Conservation (phyloP, 2,329 filamentous ascomycete species). For the Capronia epimyces region DNA sequence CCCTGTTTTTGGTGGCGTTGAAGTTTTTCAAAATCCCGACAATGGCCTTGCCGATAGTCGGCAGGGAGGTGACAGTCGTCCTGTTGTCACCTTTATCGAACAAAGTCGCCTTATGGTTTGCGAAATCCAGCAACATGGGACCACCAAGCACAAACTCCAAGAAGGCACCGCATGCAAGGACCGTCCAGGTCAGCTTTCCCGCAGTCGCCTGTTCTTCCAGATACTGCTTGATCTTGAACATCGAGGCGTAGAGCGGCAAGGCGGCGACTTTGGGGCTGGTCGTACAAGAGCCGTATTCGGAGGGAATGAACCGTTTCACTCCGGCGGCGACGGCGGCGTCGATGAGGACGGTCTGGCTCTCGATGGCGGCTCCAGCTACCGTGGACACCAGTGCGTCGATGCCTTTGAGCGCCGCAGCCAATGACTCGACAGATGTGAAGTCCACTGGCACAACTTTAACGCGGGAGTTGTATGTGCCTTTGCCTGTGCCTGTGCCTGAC, state of each 20-base stretch:
- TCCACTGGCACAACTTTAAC: slow-evolving; percentile 26
- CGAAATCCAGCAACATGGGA: slow-evolving; percentile 43
- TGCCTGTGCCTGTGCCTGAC: no score
- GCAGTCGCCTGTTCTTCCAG: slow-evolving; percentile 23
- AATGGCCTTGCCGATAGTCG: slow-evolving; percentile 45
- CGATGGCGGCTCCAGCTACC: slow-evolving; percentile 32
- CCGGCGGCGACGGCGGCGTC: slow-evolving; percentile 30
- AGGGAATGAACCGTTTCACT: slow-evolving; percentile 31
- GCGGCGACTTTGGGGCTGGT: slow-evolving; percentile 21
- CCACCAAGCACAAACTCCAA: slow-evolving; percentile 34
- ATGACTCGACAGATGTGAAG: slow-evolving; percentile 28
- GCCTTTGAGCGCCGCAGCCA: slow-evolving; percentile 26
- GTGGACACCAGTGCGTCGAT: slow-evolving; percentile 30
- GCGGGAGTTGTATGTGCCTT: background rate
- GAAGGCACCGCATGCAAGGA: slow-evolving; percentile 32
- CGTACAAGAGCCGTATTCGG: slow-evolving; percentile 33
- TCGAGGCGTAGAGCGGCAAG: slow-evolving; percentile 29
- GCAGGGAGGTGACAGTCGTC: slow-evolving; percentile 48
- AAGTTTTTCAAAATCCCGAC: slow-evolving; percentile 45
- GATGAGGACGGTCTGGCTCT: slow-evolving; percentile 42
- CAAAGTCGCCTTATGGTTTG: slow-evolving; percentile 40
- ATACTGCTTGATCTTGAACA: slow-evolving; percentile 30
- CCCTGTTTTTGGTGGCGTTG: slow-evolving; percentile 49
- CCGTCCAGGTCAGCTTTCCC: slow-evolving; percentile 30
- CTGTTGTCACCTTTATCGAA: slow-evolving; percentile 47